Evolutionary conservation across 768 basidiomycete genomes (phyloP), one percentile per base, ranked within the genome.

Genomic region (Panaeolus cyanescens): DNA sequence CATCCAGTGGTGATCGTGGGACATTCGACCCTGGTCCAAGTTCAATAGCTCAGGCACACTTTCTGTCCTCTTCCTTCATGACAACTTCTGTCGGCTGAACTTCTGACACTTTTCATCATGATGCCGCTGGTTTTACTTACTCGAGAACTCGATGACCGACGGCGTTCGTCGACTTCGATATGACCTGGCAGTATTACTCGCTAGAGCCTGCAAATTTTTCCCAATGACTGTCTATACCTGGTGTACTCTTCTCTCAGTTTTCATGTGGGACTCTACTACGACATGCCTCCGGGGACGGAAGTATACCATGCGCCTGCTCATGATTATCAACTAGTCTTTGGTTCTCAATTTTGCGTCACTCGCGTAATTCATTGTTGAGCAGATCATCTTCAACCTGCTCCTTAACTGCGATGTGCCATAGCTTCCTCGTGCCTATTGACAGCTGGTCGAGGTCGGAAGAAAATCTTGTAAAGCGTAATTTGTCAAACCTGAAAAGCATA

Each of bases 91-190:
- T 28, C 45, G 45, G 25, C 25, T 10, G 25, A 25, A 13, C 7
- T 28, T 15, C 3, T 50, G 45, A 2, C 45, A 50, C n/a, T 50
- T 50, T 50, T 30, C 45, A 28, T 50, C 45, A 50, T 28, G 45
- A 50, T 50, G 25, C 45, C 45, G 45, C 28, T 50, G 45, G 10
- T 15, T 28, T 25, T 30, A 28, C 8, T 30, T 30, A 50, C 45
- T 50, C 45, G 25, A 50, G 45, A 28, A 50, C 45, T 50, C 22
- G 22, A 50, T 50, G 45, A 50, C 45, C 45, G 45, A 50, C 45
- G 45, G 39, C 39, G 39, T 42, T 42, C 39, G 20, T 20, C 22
- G 39, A 15, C 45, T 50, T 50, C 45, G 25, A 25, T 50, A 13
- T 5, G 8, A 50, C 45, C 30, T 50, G 45, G 45, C 45, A 13